Conservation (phyloP, 1,139 yeast genomes). For the Saccharomyces hybrid region DNA sequence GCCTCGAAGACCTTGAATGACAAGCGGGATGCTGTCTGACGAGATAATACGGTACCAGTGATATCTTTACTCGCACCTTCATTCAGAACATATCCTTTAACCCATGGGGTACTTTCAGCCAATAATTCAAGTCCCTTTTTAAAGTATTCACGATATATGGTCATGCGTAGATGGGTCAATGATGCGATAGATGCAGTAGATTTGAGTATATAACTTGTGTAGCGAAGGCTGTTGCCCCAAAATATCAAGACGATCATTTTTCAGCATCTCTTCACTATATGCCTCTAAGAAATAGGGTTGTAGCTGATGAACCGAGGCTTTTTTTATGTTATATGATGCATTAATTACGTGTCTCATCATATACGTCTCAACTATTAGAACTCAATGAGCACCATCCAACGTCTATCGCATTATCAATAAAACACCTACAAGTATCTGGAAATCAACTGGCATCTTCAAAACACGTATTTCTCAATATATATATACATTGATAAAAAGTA, state of each 20-base stretch:
- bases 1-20: neutral
- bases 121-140: neutral
- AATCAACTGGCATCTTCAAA: neutral
- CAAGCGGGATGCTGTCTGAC: neutral
- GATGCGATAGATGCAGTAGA: neutral
- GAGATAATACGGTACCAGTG: neutral
- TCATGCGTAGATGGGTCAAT: neutral
- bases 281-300: too few relatives aligned
- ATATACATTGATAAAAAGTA: too few relatives aligned
- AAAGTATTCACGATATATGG: neutral
- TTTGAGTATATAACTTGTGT: neutral
- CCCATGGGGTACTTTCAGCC: neutral
- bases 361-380: neutral
- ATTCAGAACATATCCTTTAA: neutral
- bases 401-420: neutral
- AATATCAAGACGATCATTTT: neutral
- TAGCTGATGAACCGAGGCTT: too few relatives aligned
- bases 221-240: neutral
- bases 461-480: neutral
- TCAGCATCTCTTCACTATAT: neutral
- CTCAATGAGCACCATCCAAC: neutral
- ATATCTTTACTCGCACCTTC: neutral
- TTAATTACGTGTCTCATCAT: neutral
- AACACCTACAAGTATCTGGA: neutral
- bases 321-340: too few relatives aligned